These are phyloP conservation scores for Bromus sterilis DNA, from an alignment of 176 grass and related monocot genomes.

Conservation along the genomic window DNA sequence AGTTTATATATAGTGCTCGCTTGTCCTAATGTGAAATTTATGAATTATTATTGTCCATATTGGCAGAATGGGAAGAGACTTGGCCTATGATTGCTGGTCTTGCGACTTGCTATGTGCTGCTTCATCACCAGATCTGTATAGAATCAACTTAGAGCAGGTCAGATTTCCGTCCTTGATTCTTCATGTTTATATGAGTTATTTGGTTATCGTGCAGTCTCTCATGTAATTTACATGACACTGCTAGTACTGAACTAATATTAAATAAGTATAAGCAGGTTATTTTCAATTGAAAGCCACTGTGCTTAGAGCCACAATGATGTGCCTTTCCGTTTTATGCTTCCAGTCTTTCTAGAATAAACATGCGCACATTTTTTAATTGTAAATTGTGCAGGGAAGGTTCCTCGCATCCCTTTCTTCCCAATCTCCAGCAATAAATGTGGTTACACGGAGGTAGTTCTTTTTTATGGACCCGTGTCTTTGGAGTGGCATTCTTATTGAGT, in stretches of 20 bases:
- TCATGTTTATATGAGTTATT: background rate
- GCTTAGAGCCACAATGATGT: background rate
- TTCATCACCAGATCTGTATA: slow-evolving; percentile 87
- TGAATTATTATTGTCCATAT: background rate
- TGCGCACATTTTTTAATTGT: background rate
- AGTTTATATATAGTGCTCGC: background rate
- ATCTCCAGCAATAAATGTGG: slow-evolving; percentile 83
- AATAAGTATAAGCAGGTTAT: background rate
- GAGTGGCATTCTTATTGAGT: slow-evolving; percentile 4
- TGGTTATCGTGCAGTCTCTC: background rate
- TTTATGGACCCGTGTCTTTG: slow-evolving; percentile 1
- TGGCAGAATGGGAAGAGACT: slow-evolving; percentile 95
- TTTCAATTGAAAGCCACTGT: background rate
- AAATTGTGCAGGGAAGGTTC: slow-evolving; percentile 65
- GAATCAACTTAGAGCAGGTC: slow-evolving; percentile 91
- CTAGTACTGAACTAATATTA: background rate
- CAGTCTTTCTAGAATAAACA: slow-evolving; percentile 7
- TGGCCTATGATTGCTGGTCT: slow-evolving; percentile 90
- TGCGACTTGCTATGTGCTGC: slow-evolving; percentile 90
- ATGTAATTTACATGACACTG: background rate
- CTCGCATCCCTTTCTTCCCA: slow-evolving; percentile 69
- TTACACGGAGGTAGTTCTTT: slow-evolving; percentile 60
- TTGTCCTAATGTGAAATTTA: background rate
- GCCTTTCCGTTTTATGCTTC: background rate
- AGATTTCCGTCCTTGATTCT: slow-evolving; percentile 8